Conservation (phyloP, 768 basidiomycete species). For the Lactarius sanguifluus region DNA sequence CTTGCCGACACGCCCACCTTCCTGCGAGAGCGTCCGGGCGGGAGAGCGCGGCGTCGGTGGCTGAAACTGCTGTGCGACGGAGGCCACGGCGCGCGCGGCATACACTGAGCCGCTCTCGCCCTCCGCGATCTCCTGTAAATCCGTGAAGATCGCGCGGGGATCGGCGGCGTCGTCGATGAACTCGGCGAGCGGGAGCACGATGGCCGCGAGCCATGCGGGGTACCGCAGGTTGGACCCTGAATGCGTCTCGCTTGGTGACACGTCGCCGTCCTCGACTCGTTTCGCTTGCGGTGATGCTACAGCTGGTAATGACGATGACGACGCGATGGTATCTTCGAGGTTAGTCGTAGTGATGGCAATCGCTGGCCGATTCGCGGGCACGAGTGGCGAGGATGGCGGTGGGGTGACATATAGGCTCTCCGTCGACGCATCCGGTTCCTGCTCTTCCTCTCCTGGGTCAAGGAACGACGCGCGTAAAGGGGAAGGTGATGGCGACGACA, state of each 20-base stretch:
- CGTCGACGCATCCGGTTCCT: background rate
- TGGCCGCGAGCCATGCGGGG: conserved; percentile 59
- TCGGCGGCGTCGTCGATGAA: conserved; percentile 65
- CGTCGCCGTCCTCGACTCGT: background rate
- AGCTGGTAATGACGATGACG: background rate
- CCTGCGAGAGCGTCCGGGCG: background rate
- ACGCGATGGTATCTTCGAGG: background rate
- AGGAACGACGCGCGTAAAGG: conserved; percentile 24
- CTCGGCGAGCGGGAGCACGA: conserved; percentile 57
- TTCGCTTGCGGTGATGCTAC: background rate
- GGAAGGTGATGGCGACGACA: conserved; percentile 10
- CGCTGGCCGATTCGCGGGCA: background rate
- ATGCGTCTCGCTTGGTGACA: background rate
- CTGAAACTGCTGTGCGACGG: conserved; percentile 11
- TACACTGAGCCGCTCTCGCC: conserved; percentile 79
- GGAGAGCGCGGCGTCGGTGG: conserved; percentile 28
- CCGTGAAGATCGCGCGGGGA: conserved; percentile 61
- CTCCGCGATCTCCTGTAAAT: conserved; percentile 77
- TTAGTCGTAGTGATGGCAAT: conserved; percentile 11
- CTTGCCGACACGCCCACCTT: background rate
- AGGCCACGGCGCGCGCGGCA: conserved; percentile 37
- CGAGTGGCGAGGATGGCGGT: conserved; percentile 7
- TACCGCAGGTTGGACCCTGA: conserved; percentile 45
- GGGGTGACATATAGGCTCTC: conserved; percentile 10
- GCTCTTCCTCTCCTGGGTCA: background rate